These are phyloP conservation scores for Bruguiera hainesii DNA, from an alignment of 441 rosid species.

Conservation along the genomic window DNA sequence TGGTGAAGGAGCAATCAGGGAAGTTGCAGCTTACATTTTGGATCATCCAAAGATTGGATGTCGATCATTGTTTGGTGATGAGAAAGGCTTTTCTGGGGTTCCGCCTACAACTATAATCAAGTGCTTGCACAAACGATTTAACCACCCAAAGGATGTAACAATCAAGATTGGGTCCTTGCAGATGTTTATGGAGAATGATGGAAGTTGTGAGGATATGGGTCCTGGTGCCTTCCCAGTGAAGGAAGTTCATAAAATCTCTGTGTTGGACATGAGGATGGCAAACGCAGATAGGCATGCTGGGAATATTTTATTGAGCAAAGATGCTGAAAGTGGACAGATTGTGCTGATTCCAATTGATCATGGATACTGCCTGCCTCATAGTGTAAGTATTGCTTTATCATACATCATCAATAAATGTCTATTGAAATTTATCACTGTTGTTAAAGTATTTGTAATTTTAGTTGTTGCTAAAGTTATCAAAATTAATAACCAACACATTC, in stretches of 20 bases:
- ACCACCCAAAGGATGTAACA: conserved; percentile 42
- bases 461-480: background rate
- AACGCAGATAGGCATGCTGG: conserved; percentile 89
- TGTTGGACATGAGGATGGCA: conserved; percentile 72
- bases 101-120: conserved; percentile 63
- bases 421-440: background rate
- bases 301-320: conserved; percentile 53
- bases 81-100: conserved; percentile 69
- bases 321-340: conserved; percentile 34
- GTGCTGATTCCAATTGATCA: conserved; percentile 78
- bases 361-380: conserved; percentile 84
- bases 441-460: background rate
- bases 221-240: conserved; percentile 63
- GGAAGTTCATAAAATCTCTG: conserved; percentile 76
- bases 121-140: conserved; percentile 59
- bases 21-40: conserved; percentile 78
- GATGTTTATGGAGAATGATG: conserved; percentile 60
- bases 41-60: conserved; percentile 62
- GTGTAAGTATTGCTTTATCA: conserved; percentile 40
- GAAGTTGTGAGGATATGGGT: conserved; percentile 88
- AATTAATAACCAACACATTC: background rate
- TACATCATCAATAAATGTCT: background rate
- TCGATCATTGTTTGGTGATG: conserved; percentile 31
- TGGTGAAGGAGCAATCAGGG: conserved; percentile 82
- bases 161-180: conserved; percentile 75